These are phyloP conservation scores for Globisporangium megalacanthum DNA, from an alignment of 352 stramenopile genomes.

Conservation along the genomic window DNA sequence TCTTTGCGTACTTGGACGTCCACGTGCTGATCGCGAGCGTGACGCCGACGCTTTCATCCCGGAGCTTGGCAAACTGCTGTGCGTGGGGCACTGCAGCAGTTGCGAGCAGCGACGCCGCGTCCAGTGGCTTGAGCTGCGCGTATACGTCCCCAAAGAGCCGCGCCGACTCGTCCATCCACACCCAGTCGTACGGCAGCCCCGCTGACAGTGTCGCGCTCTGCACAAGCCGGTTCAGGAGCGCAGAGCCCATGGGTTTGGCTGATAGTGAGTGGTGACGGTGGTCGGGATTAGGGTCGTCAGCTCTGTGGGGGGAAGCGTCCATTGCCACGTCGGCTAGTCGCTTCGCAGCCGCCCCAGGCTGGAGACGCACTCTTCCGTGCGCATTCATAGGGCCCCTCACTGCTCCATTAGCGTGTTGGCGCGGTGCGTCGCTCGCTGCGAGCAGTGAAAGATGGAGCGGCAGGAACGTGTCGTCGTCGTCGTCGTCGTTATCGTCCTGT, in stretches of 20 bases:
- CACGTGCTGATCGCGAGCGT: constrained; percentile 66
- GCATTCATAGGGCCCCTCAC: not conserved
- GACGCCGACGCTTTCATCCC: constrained; percentile 48
- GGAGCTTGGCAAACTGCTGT: constrained; percentile 53
- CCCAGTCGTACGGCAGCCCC: constrained; percentile 50
- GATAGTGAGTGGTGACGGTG: not conserved
- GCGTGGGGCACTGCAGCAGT: constrained; percentile 25
- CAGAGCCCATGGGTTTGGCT: not conserved
- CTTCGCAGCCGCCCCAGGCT: no score
- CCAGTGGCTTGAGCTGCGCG: constrained; percentile 23
- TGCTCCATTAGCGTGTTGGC: no score
- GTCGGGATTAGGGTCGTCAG: not conserved
- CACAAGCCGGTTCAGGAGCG: constrained; percentile 33
- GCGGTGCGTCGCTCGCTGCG: constrained; percentile 15
- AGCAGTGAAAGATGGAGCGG: constrained; percentile 36
- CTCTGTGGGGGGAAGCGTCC: no score
- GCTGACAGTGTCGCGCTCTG: constrained; percentile 37
- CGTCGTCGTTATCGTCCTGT: not conserved
- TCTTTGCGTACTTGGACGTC: constrained; percentile 41
- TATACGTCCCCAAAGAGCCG: constrained; percentile 23
- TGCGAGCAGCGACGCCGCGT: constrained; percentile 16
- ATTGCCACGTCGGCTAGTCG: no score
- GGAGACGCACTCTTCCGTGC: not conserved
- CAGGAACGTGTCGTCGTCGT: constrained; percentile 38
- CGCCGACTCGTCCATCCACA: constrained; percentile 41